Percentiles rank a stretch among this genome's conserved stretches.
These are phyloP conservation scores for Eucalyptus albens DNA, from an alignment of 345 rosid species.

Conservation along the genomic window DNA sequence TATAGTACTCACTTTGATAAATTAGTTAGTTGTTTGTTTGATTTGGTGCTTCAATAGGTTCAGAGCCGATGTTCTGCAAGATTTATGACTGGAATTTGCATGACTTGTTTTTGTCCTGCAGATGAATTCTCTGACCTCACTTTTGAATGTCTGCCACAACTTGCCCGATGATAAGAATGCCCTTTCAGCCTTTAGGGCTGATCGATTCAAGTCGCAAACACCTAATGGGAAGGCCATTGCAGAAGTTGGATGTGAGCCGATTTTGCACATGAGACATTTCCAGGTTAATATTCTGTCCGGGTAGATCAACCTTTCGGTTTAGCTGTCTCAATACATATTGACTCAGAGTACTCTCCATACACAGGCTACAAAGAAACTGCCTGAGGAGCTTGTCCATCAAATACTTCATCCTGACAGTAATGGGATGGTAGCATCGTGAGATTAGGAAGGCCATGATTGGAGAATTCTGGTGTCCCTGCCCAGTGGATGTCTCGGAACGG, in stretches of 20 bases:
- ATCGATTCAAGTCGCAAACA: slow-evolving; percentile 46
- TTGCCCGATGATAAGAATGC: slow-evolving; percentile 45
- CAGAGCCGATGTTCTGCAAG: neutral
- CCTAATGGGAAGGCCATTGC: slow-evolving; percentile 86
- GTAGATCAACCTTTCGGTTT: slow-evolving; percentile 6
- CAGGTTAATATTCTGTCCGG: slow-evolving; percentile 61
- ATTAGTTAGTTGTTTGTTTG: neutral
- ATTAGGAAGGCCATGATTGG: neutral
- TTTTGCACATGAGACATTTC: slow-evolving; percentile 96
- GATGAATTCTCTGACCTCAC: slow-evolving; percentile 90
- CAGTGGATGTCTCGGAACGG: neutral
- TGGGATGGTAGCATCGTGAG: neutral
- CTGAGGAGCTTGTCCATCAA: slow-evolving; percentile 53
- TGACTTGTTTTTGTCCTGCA: slow-evolving; percentile 15
- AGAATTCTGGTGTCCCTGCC: neutral
- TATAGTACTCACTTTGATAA: neutral
- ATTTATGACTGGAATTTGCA: neutral
- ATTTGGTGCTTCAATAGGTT: neutral
- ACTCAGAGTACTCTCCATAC: neutral
- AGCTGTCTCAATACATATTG: neutral
- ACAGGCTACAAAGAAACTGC: slow-evolving; percentile 69
- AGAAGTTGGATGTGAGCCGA: slow-evolving; percentile 93
- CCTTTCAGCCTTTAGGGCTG: slow-evolving; percentile 47
- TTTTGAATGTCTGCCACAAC: slow-evolving; percentile 57
- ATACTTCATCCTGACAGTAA: slow-evolving; percentile 10